Evolutionary conservation across 2,329 filamentous ascomycete genomes (phyloP).

Genomic region (Colletotrichum lindemuthianum): DNA sequence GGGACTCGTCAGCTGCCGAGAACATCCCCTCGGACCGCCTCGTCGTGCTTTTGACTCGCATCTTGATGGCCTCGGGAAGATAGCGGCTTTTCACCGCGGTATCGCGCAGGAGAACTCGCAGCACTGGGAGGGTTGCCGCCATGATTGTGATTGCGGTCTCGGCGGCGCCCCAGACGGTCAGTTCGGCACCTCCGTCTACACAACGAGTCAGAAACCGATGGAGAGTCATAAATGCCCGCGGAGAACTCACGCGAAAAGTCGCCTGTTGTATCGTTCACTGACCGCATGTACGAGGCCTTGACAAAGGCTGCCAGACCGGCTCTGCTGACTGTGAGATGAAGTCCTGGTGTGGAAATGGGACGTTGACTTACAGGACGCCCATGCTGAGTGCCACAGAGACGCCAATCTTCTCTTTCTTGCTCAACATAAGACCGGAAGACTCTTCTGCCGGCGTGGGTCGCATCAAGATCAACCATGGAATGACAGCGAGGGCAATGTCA

Average conservation of each 20-base stretch:
- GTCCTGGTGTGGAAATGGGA: background rate
- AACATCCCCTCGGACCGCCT: constrained; percentile 21
- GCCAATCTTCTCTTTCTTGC: constrained; percentile 48
- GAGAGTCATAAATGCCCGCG: constrained; percentile 3
- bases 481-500: constrained; percentile 49
- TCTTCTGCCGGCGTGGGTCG: constrained; percentile 31
- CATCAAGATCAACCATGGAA: constrained; percentile 52
- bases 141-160: constrained; percentile 49
- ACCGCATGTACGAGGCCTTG: constrained; percentile 33
- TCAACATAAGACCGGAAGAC: constrained; percentile 27
- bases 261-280: constrained; percentile 26
- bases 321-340: constrained; percentile 12
- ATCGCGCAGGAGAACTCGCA: constrained; percentile 35
- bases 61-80: constrained; percentile 26
- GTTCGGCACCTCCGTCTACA: constrained; percentile 38
- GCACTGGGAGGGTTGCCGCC: constrained; percentile 45
- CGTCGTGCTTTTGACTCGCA: constrained; percentile 1
- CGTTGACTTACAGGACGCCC: constrained; percentile 31
- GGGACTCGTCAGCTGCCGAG: background rate
- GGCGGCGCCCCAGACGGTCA: constrained; percentile 37
- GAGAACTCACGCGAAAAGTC: constrained; percentile 29
- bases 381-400: constrained; percentile 50
- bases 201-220: constrained; percentile 18
- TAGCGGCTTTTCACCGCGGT: constrained; percentile 20
- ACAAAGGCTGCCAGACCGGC: constrained; percentile 36